Base-by-base conservation (phyloP, 2,329 filamentous ascomycete genomes). In the Oidium heveae region DNA sequence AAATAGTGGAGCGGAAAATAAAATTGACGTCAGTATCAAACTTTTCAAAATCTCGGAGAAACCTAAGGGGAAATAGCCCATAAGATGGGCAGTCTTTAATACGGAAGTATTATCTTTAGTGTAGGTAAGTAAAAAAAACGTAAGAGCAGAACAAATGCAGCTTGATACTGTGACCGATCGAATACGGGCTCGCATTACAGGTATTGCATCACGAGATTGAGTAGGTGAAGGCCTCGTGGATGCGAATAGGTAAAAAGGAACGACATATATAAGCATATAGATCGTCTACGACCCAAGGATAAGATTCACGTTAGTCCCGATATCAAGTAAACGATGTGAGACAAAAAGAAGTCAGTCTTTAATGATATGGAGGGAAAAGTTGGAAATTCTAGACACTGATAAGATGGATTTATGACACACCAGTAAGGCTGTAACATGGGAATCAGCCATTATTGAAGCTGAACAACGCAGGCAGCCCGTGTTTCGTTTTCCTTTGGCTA, bases 181-280 rank as follows among this genome's bases (percentile, higher is more conserved):
- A 62, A 94, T 82, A 61, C 91, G 81, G 56, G 86, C 84, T 61
- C 81, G 82, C 69, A 98, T 96, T 53, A 93, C 86, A 12, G 83
- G 82, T 10, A 88, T 86, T 32, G 86, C 82, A 75, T 96, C 88
- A 64, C 91, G 80, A 57, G 84, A 85, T 32, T 93, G 75, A 55
- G 74, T 77, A 28, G 78, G 75, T 8, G 86, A 91, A 7, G 88
- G 87, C 54, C 88, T 79, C 5, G 89, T 93, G 20, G 78, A 74
- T 4, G 78, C 68, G 20, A 82, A 91, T 58, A 89, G 72, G 71
- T 98, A 95, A 68, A 96, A 86, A 24, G 91, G 89, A 3, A 84
- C 71, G 62, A 98, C 85, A 69, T 96, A 98, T 70, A 86, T 69
- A 61, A 87, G 67, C n/a, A 86, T 94, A 68, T 93, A 94, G 58